phyloP scores from a whole-genome alignment of 2,329 filamentous ascomycete genomes.

The Clonostachys byssicola region DNA sequence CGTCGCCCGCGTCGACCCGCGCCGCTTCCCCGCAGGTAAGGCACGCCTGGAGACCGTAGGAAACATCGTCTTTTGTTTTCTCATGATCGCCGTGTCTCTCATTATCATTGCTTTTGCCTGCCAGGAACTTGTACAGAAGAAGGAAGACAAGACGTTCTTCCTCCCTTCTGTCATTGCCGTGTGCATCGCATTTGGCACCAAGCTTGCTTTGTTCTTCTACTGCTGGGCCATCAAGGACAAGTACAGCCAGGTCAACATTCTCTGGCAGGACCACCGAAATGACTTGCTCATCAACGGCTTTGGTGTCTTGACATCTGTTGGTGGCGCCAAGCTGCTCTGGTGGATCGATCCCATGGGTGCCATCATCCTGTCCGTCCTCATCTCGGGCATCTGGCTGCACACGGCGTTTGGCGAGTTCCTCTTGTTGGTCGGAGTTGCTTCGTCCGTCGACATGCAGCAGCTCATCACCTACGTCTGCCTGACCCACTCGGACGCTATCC shows the following conservation, averaged over 20 bases:
- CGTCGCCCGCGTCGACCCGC: constrained; percentile 79
- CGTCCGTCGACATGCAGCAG: constrained; percentile 81
- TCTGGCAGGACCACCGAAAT: constrained; percentile 97
- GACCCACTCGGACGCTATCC: constrained; percentile 80
- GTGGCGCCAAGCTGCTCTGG: constrained; percentile 83
- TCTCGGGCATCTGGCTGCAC: constrained; percentile 75
- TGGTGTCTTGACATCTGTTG: constrained; percentile 86
- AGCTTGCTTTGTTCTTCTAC: constrained; percentile 80
- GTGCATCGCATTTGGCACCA: constrained; percentile 77
- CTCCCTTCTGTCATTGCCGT: constrained; percentile 84
- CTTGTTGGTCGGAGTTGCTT: constrained; percentile 83
- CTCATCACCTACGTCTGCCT: constrained; percentile 90
- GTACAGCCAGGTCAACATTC: constrained; percentile 85
- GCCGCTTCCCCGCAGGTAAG: constrained; percentile 87
- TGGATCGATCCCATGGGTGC: constrained; percentile 95
- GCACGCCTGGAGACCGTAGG: constrained; percentile 92
- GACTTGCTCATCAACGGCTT: constrained; percentile 96
- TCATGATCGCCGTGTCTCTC: constrained; percentile 90
- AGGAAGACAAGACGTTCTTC: constrained; percentile 63
- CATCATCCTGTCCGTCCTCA: constrained; percentile 74
- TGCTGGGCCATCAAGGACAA: constrained; percentile 88
- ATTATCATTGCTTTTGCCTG: constrained; percentile 89
- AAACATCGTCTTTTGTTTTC: constrained; percentile 93
- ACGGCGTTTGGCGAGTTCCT: constrained; percentile 89
- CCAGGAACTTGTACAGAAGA: constrained; percentile 58